Percentiles rank a stretch among this genome's conserved stretches.
Conservation (phyloP, 768 basidiomycete species). For the Russula griseocarnosa region DNA sequence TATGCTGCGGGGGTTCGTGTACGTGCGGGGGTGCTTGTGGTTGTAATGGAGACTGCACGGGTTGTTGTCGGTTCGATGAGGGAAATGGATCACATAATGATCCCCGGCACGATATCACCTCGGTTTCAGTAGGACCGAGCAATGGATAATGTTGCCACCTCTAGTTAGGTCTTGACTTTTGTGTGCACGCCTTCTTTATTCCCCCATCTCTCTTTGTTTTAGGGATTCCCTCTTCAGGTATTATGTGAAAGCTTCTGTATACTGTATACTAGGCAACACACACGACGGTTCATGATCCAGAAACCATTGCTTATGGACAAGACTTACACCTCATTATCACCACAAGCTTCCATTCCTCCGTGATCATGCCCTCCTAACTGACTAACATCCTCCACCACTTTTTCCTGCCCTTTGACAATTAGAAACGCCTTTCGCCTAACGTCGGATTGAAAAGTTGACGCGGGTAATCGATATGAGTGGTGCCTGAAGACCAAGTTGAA, state of each 20-base stretch:
- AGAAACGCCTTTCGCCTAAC: no score
- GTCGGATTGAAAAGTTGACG: no score
- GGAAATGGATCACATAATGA: not conserved
- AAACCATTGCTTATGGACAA: no score
- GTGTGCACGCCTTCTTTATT: not conserved
- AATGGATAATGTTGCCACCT: not conserved
- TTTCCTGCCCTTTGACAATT: no score
- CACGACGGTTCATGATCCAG: no score
- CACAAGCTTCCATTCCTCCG: no score
- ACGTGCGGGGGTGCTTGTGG: slow-evolving; percentile 24
- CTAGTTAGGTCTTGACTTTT: not conserved
- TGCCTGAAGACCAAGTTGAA: no score
- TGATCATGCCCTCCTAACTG: no score
- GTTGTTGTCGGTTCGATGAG: slow-evolving; percentile 16
- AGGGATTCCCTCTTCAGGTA: not conserved
- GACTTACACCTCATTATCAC: no score
- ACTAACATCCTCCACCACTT: no score
- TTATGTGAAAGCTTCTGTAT: slow-evolving; percentile 15
- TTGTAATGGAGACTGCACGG: slow-evolving; percentile 23
- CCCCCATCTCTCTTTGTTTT: not conserved
- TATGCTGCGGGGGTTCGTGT: slow-evolving; percentile 29
- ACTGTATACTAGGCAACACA: slow-evolving; percentile 13
- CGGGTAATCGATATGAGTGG: no score
- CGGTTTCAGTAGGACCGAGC: not conserved
- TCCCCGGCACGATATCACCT: not conserved